Evolutionary conservation across 345 rosid genomes (phyloP).

Genomic region (Excoecaria cochinchinensis): DNA sequence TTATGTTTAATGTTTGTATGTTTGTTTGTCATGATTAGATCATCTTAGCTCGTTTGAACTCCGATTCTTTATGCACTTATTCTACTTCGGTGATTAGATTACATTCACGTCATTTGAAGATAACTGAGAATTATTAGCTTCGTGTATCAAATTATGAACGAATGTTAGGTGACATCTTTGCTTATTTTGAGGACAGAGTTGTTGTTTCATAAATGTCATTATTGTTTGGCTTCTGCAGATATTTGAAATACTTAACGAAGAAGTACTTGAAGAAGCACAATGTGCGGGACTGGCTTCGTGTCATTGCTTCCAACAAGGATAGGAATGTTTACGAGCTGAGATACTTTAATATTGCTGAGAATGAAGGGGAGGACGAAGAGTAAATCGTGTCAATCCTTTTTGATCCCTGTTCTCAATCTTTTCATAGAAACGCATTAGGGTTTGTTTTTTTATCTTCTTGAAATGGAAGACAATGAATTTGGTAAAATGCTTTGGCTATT

Average conservation of each 20-base stretch:
- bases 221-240: constrained; percentile 37
- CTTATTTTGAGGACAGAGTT: no score
- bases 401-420: neutral
- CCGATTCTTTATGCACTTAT: no score
- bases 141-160: no score
- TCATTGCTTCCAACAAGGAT: constrained; percentile 83
- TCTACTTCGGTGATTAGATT: neutral
- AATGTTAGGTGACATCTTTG: no score
- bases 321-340: constrained; percentile 78
- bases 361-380: constrained; percentile 71
- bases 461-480: constrained; percentile 8
- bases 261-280: constrained; percentile 92
- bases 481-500: neutral
- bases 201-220: no score
- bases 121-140: no score
- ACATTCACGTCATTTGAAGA: no score
- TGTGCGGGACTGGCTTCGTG: constrained; percentile 93
- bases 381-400: constrained; percentile 26
- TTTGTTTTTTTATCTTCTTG: neutral
- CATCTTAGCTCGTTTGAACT: no score
- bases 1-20: neutral
- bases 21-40: no score
- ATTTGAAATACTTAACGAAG: constrained; percentile 86
- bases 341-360: constrained; percentile 94
- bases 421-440: neutral